phyloP scores from a whole-genome alignment of 495 filamentous ascomycete genomes.

The Aspergillus baeticus region DNA sequence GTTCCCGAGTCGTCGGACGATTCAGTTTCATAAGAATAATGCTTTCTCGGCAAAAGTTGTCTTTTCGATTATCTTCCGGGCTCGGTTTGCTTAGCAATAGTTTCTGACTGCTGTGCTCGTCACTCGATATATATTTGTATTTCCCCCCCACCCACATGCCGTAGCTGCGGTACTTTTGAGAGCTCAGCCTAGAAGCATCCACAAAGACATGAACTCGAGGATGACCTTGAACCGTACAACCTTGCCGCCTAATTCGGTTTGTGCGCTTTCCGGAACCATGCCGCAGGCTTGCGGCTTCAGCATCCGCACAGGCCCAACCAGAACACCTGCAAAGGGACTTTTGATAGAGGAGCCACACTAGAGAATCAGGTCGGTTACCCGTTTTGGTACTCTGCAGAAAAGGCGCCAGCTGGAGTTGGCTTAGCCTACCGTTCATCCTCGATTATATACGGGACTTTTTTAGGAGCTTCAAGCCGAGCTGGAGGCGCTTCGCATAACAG shows the following conservation, averaged over 20 bases:
- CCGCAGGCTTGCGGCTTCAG: too few relatives aligned
- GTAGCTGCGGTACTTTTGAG: background rate
- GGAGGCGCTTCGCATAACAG: background rate
- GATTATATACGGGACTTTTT: background rate
- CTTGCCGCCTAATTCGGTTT: background rate
- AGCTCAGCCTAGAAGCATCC: background rate
- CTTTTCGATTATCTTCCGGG: too few relatives aligned
- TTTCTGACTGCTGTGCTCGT: too few relatives aligned
- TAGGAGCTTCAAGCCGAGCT: background rate
- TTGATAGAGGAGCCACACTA: background rate
- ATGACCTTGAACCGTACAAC: too few relatives aligned
- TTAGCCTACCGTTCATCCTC: background rate
- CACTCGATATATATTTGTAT: too few relatives aligned
- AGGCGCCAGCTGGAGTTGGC: background rate
- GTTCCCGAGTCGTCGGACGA: background rate
- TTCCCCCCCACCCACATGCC: background rate
- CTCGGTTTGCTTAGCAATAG: too few relatives aligned
- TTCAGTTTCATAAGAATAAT: background rate
- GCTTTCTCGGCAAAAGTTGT: too few relatives aligned
- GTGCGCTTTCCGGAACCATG: too few relatives aligned
- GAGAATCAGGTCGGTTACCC: background rate
- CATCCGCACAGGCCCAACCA: background rate
- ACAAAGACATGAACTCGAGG: background rate
- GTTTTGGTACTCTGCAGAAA: background rate
- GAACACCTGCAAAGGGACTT: background rate